Evolutionary conservation across 768 basidiomycete species (phyloP).

Genomic region (Tylopilus sp.): DNA sequence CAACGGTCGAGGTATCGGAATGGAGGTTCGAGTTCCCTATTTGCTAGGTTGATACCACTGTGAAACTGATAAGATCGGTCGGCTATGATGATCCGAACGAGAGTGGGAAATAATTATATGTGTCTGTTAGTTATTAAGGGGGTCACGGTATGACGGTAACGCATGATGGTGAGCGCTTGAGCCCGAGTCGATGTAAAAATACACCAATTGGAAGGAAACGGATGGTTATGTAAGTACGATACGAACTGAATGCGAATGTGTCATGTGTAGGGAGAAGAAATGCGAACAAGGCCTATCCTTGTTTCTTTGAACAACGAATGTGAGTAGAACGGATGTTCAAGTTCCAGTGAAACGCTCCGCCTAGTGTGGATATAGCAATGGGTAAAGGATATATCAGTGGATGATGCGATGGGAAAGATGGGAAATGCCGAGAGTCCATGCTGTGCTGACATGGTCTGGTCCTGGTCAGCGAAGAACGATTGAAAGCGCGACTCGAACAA

Average conservation of each 20-base stretch:
- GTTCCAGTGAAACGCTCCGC: constrained; percentile 27
- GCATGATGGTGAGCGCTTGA: constrained; percentile 9
- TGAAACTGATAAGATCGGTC: background rate
- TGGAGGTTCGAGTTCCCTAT: too few species aligned
- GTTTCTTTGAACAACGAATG: constrained; percentile 16
- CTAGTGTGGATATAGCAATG: constrained; percentile 12
- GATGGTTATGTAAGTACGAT: constrained; percentile 8
- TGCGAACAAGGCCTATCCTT: constrained; percentile 12
- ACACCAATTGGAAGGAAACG: constrained; percentile 11
- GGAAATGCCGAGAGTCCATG: constrained; percentile 24
- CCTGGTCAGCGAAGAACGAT: constrained; percentile 14
- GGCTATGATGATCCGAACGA: background rate
- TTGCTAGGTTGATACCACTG: too few species aligned
- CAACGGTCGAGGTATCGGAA: background rate
- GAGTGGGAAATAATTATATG: constrained; percentile 2
- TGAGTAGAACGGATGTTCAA: constrained; percentile 22
- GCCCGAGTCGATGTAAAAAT: constrained; percentile 22
- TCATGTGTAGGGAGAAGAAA: background rate
- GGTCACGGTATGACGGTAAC: constrained; percentile 12
- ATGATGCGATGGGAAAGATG: constrained; percentile 27
- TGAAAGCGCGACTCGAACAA: constrained; percentile 5
- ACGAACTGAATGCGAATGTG: constrained; percentile 19
- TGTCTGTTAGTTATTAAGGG: constrained; percentile 16
- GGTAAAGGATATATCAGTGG: background rate
- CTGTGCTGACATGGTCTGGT: constrained; percentile 9